These are phyloP conservation scores for Alternaria conjuncta DNA, from an alignment of 2,329 filamentous ascomycete genomes.

Conservation along the genomic window DNA sequence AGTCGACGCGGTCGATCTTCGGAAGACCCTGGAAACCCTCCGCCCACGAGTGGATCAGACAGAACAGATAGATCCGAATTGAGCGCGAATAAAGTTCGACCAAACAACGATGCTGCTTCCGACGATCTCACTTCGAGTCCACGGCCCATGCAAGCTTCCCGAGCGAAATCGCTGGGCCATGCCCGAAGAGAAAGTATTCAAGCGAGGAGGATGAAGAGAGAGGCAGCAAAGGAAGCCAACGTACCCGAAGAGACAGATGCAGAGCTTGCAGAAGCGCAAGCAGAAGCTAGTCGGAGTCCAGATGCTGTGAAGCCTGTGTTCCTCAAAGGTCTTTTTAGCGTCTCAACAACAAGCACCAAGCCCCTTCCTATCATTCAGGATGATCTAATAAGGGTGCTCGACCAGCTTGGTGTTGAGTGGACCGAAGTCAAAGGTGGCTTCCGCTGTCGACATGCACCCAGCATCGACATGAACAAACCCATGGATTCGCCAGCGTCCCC, in stretches of 20 bases:
- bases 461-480: conserved; percentile 82
- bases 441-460: conserved; percentile 84
- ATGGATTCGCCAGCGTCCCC: conserved; percentile 59
- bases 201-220: conserved; percentile 76
- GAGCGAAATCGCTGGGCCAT: conserved; percentile 88
- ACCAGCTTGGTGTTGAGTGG: conserved; percentile 87
- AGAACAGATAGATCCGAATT: conserved; percentile 76
- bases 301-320: conserved; percentile 93
- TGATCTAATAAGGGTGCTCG: conserved; percentile 89
- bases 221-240: conserved; percentile 75
- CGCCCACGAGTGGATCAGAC: conserved; percentile 79
- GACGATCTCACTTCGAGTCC: conserved; percentile 53
- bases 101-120: conserved; percentile 57
- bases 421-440: conserved; percentile 94
- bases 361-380: conserved; percentile 82
- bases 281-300: conserved; percentile 64
- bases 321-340: conserved; percentile 95
- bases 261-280: conserved; percentile 66
- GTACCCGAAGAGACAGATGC: conserved; percentile 91
- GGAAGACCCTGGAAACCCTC: conserved; percentile 65
- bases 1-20: conserved; percentile 63
- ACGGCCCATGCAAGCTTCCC: conserved; percentile 46
- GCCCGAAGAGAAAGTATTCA: conserved; percentile 91
- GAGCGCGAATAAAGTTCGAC: conserved; percentile 54
- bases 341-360: conserved; percentile 93